Evolutionary conservation across 1,139 yeast species (phyloP).

Genomic region (Sugiyamaella xylanicola): DNA sequence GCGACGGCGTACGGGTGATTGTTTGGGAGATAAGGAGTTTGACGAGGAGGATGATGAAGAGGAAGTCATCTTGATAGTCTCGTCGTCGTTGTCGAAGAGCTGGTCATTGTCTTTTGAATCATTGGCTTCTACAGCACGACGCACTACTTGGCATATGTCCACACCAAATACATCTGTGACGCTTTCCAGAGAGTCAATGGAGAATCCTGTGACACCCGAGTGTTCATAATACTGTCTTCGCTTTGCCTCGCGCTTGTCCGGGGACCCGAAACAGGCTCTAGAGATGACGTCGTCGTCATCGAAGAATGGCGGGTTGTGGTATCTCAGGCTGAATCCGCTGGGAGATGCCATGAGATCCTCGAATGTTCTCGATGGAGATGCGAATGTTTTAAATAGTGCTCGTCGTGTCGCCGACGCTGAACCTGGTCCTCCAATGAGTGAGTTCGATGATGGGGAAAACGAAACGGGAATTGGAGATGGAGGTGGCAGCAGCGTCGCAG

Average conservation of each 20-base stretch:
- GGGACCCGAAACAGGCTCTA: conserved; percentile 45
- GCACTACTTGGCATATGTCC: conserved; percentile 58
- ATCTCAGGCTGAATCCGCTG: conserved; percentile 17
- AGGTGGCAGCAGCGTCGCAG: conserved; percentile 25
- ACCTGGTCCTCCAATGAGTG: background rate
- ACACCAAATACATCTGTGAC: conserved; percentile 56
- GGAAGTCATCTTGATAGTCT: background rate
- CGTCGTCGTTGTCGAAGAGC: background rate
- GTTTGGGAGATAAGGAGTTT: conserved; percentile 8
- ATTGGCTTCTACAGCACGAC: conserved; percentile 50
- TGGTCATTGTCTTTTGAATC: conserved; percentile 11
- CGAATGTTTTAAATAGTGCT: conserved; percentile 44
- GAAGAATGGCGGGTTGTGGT: conserved; percentile 8
- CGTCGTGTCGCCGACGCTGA: conserved; percentile 21
- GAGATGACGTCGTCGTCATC: conserved; percentile 60
- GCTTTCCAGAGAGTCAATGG: conserved; percentile 28
- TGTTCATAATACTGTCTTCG: conserved; percentile 39
- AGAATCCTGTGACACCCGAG: conserved; percentile 33
- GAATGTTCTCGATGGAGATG: conserved; percentile 39
- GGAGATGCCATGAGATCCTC: conserved; percentile 32
- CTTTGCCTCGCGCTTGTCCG: conserved; percentile 42
- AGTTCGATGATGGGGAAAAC: conserved; percentile 4
- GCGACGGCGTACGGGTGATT: conserved; percentile 6
- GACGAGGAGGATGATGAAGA: background rate
- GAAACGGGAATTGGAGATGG: conserved; percentile 30